Evolutionary conservation across 345 rosid species (phyloP), one percentile per base, ranked within the genome.

Genomic region (Barbarea vulgaris): DNA sequence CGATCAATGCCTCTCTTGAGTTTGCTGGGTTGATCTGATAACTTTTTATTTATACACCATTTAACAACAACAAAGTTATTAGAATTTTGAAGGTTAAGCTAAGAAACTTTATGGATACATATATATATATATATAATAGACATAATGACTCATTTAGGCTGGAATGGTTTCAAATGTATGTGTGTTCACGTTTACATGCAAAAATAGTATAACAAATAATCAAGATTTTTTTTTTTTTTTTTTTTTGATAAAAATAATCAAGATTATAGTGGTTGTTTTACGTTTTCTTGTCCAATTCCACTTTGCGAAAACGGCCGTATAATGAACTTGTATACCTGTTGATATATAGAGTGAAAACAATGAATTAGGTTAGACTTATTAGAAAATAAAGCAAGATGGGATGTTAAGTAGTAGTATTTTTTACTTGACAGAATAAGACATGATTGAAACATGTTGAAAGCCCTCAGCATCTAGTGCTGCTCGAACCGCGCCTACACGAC

Each of bases 361-460:
- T 22, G 39, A 18, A 12, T 51, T 19, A 68, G 56, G 7, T 18
- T 51, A 9, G 36, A 80, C 6, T 34, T 53, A 14, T 24, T 1
- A 21, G n/a, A 25, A 47, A 70, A 15, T 11, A 37, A 13, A 27
- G 46, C 15, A 15, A 66, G 15, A 50, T 11, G 39, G 52, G 1
- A 31, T 22, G 5, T 6, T 52, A 30, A 64, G 28, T 30, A 52
- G 51, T 63, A 6, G n/a, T n/a, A n/a, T n/a, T n/a, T 30, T 51
- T 80, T 87, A 94, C 97, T 94, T 94, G 67, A 93, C 96, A 6
- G 97, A 88, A 62, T 94, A 94, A 72, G 98, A 94, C 97, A 94
- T 88, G 83, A 94, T 91, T 22, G 97, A 88, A 74, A 94, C 98
- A 83, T 91, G 82, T 34, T 88, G 84, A 87, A 94, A 94, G 67